Evolutionary conservation across 169 alveolate genomes (phyloP), one percentile per base, ranked within the genome.

Genomic region (Toxoplasma gondii): DNA sequence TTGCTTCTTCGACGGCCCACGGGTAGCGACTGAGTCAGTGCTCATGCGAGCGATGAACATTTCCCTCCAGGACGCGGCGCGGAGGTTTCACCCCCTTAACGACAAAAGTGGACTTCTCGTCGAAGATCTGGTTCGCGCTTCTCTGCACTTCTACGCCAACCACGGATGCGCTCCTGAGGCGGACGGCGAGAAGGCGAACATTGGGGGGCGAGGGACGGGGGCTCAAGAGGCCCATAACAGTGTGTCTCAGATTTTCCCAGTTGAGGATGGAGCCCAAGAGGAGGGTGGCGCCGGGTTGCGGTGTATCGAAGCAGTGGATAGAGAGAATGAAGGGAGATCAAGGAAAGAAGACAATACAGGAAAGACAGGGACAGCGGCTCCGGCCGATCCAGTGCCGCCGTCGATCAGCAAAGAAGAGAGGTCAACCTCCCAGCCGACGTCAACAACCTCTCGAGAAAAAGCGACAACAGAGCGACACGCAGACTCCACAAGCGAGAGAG

Each of bases 1-100:
- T 64, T 64, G n/a, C n/a, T 38, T 78, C 44, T 78, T 78, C 45
- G 86, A 78, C 29, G 86, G 44, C 86, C 86, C 43, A 27, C 86
- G 39, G 29, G 45, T 78, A 17, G 86, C 86, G 45, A 78, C 86
- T 10, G 86, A 78, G 43, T 78, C 86, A 1, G n/a, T 78, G 86
- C 86, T 78, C 29, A 78, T 78, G 86, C 39, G 45, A 36, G 90
- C 90, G 31, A 82, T 82, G 67, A 38, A 38, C 64, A 4, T 41
- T 49, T 43, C 90, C 10, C 34, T 82, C 17, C 39, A 82, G 27
- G 64, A 39, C 38, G 90, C 90, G 67, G 90, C 90, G 64, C 19
- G 24, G 64, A 41, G 90, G 34, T 82, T 82, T 43, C 0, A 19
- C 41, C 90, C 90, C 64, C 38, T 82, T 24, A 39, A 43, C 64